phyloP scores from a whole-genome alignment of 768 basidiomycete genomes.

The Lentinula lateritia region DNA sequence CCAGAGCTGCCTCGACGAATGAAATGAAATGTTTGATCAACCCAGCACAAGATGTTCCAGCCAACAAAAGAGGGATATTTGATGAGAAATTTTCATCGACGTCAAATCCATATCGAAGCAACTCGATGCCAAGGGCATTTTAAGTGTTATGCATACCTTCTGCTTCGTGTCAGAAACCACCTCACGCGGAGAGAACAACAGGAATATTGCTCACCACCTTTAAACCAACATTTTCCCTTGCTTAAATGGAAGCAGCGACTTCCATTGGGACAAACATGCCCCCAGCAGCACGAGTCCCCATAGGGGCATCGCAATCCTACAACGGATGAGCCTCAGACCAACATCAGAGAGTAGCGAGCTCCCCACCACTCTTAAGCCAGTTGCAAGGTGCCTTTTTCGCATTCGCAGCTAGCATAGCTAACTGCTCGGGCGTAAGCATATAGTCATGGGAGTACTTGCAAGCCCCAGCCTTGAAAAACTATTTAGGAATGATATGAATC shows the following conservation, averaged over 20 bases:
- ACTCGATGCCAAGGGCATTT: background rate
- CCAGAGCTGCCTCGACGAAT: background rate
- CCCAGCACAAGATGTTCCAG: background rate
- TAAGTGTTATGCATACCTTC: constrained; percentile 6
- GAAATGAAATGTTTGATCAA: background rate
- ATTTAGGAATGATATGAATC: constrained; percentile 11
- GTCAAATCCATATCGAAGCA: background rate
- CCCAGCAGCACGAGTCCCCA: constrained; percentile 76
- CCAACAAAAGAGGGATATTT: background rate
- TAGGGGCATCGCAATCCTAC: constrained; percentile 71
- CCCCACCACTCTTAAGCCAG: constrained; percentile 70
- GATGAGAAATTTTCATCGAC: background rate
- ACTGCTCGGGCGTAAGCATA: constrained; percentile 62
- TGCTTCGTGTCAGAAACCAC: background rate
- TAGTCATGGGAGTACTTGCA: constrained; percentile 89
- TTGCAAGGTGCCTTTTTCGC: constrained; percentile 87
- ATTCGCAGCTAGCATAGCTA: constrained; percentile 63
- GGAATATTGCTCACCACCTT: constrained; percentile 44
- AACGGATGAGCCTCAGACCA: background rate
- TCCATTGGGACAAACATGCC: constrained; percentile 79
- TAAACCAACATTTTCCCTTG: constrained; percentile 85
- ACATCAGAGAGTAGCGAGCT: background rate
- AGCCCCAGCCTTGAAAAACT: constrained; percentile 36
- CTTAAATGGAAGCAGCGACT: constrained; percentile 47
- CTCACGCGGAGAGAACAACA: background rate